Conservation (phyloP, 208 protist genomes). For the Acanthamoeba rhysodes region DNA sequence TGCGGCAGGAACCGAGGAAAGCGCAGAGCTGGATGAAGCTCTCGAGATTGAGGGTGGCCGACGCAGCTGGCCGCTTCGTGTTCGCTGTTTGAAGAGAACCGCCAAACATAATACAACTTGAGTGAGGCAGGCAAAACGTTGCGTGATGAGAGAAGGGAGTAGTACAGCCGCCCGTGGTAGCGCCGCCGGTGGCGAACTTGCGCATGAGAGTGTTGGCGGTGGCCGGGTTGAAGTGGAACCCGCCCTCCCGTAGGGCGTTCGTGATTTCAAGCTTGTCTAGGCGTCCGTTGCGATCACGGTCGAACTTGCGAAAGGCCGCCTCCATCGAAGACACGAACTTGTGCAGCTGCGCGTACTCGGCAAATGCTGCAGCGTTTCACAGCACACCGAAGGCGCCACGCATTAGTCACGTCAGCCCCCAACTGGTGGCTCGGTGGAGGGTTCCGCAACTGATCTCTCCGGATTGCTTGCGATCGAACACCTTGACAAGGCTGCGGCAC, state of each 20-base stretch:
- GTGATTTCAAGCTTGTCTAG: constrained; percentile 44
- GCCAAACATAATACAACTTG: not conserved
- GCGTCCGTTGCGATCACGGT: constrained; percentile 3
- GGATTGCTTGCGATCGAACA: constrained; percentile 53
- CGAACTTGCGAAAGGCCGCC: constrained; percentile 43
- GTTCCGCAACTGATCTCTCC: constrained; percentile 28
- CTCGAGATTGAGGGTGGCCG: constrained; percentile 13
- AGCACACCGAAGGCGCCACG: too few relatives aligned
- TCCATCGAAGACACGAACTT: constrained; percentile 69
- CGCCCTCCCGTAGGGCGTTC: constrained; percentile 23
- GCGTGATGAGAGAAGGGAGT: not conserved
- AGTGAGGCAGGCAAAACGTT: not conserved
- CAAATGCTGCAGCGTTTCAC: not conserved
- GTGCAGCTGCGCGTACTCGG: constrained; percentile 67
- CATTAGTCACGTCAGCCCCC: not conserved
- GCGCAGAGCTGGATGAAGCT: constrained; percentile 71
- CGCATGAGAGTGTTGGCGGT: constrained; percentile 57
- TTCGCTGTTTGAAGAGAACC: not conserved
- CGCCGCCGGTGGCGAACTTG: constrained; percentile 25
- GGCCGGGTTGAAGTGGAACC: constrained; percentile 59
- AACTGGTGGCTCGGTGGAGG: not conserved
- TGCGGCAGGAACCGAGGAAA: constrained; percentile 31
- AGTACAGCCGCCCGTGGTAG: not conserved
- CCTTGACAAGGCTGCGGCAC: constrained; percentile 51
- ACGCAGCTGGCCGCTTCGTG: not conserved